Evolutionary conservation across 1,284 basidiomycete species (phyloP).

Genomic region (Nidula niveotomentosa): DNA sequence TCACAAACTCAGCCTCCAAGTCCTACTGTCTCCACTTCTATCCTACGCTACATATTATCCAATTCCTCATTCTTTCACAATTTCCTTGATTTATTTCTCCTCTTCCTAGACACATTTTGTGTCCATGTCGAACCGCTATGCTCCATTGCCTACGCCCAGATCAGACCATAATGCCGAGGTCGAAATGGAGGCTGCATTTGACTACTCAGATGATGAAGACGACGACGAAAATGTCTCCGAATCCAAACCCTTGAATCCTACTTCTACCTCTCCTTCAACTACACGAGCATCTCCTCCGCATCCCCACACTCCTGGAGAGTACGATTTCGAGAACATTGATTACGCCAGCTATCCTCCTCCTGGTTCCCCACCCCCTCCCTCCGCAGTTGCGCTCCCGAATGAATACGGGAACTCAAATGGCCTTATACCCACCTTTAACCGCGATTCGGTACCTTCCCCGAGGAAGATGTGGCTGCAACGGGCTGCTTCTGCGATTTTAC

Average conservation of each 20-base stretch:
- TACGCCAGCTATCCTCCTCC: slow-evolving; percentile 74
- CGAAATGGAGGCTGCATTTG: slow-evolving; percentile 79
- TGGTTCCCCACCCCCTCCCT: slow-evolving; percentile 78
- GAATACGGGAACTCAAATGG: slow-evolving; percentile 85
- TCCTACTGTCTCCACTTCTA: too few species aligned
- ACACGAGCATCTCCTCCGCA: slow-evolving; percentile 17
- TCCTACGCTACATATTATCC: too few species aligned
- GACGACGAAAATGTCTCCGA: slow-evolving; percentile 40
- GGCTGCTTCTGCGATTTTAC: slow-evolving; percentile 58
- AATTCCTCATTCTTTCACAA: too few species aligned
- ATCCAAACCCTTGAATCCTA: slow-evolving; percentile 51
- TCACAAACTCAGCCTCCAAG: too few species aligned
- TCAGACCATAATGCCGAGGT: slow-evolving; percentile 36
- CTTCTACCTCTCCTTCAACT: slow-evolving; percentile 25
- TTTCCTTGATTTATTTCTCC: too few species aligned
- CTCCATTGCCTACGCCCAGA: slow-evolving; percentile 62
- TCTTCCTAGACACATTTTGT: background rate
- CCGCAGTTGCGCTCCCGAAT: slow-evolving; percentile 62
- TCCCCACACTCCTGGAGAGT: slow-evolving; percentile 43
- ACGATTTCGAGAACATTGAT: slow-evolving; percentile 86
- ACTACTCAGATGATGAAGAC: slow-evolving; percentile 70
- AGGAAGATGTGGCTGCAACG: slow-evolving; percentile 56
- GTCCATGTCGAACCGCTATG: slow-evolving; percentile 69
- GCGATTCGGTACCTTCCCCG: slow-evolving; percentile 32
- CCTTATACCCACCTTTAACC: slow-evolving; percentile 54